Evolutionary conservation across 78 protist species (phyloP), one percentile per base, ranked within the genome.

Genomic region (Salpingoeca rosetta): DNA sequence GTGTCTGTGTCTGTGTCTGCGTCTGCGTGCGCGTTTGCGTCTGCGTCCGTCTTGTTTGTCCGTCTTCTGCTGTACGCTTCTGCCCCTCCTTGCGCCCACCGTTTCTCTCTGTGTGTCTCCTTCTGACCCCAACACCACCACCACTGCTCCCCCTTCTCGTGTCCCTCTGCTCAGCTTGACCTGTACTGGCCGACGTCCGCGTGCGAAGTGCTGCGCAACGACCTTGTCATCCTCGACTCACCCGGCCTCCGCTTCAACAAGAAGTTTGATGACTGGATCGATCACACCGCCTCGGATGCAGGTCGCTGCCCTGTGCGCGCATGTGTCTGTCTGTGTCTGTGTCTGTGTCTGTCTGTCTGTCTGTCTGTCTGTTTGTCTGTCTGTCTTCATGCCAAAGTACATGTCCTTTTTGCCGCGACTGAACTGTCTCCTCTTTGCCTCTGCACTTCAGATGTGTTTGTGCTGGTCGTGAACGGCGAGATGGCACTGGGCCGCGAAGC

Each of bases 391-490:
- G 65, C 65, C 65, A 17, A 17, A 17, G 31, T 51, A n/a, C n/a
- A n/a, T n/a, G n/a, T n/a, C n/a, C n/a, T n/a, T n/a, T n/a, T n/a
- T n/a, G n/a, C n/a, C n/a, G n/a, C n/a, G n/a, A n/a, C n/a, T n/a
- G n/a, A n/a, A n/a, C 65, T 51, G 7, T 51, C 65, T 7, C 65
- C 17, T 17, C 65, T 17, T 22, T 17, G 65, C 65, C 65, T 51
- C 65, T 17, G 17, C 65, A 51, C n/a, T 51, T 22, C 65, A 51
- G 89, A 87, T 65, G 89, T 87, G 35, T 87, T 87, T 44, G 85
- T 87, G 31, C 86, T 87, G 56, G 85, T 87, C 28, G 89, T 84
- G 22, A 87, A 87, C 45, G 84, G 45, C 78, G 89, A 81, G 73
- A 26, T 57, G 31, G 81, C 84, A 2, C 37, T 87, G 44, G 56